Conservation (phyloP, 371 early-diverging fungal species). For the Zopfochytrium polystomum region DNA sequence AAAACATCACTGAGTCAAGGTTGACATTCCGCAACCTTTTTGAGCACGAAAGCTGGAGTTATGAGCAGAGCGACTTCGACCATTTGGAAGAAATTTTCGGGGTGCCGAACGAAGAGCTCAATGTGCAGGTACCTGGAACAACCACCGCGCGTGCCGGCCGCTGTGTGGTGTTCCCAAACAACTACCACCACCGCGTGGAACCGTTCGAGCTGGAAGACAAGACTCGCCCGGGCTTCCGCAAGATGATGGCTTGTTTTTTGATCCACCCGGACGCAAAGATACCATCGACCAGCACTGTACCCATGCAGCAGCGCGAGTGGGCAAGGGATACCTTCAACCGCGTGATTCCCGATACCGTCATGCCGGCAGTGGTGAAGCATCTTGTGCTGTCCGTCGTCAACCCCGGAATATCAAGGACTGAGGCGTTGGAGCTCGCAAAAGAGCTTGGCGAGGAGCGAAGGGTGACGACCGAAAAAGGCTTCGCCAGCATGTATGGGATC, state of each 20-base stretch:
- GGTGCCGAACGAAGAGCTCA: slow-evolving; percentile 3
- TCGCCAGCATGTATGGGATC: too few species aligned
- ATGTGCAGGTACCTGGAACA: slow-evolving; percentile 5
- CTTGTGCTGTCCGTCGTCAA: too few species aligned
- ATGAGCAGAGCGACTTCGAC: slow-evolving; percentile 5
- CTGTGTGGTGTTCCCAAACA: slow-evolving; percentile 62
- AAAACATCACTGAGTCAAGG: slow-evolving; percentile 53
- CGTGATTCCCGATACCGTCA: too few species aligned
- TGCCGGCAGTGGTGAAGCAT: too few species aligned
- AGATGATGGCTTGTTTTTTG: slow-evolving; percentile 56
- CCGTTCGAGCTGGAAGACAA: slow-evolving; percentile 43
- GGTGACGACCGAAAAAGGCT: too few species aligned
- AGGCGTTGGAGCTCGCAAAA: too few species aligned
- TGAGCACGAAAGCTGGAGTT: slow-evolving; percentile 4
- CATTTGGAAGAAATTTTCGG: slow-evolving; percentile 5
- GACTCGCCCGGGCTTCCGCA: slow-evolving; percentile 51
- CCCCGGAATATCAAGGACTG: too few species aligned
- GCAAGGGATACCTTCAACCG: too few species aligned
- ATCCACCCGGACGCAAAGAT: slow-evolving; percentile 45
- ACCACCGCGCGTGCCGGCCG: slow-evolving; percentile 37
- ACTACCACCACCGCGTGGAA: slow-evolving; percentile 58
- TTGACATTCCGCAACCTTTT: slow-evolving; percentile 43
- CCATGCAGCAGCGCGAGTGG: too few species aligned
- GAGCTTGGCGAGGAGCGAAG: too few species aligned
- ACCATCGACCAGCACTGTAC: too few species aligned